Evolutionary conservation across 305 asterid genomes (phyloP), one percentile per base, ranked within the genome.

Genomic region (Fraxinus velutina): DNA sequence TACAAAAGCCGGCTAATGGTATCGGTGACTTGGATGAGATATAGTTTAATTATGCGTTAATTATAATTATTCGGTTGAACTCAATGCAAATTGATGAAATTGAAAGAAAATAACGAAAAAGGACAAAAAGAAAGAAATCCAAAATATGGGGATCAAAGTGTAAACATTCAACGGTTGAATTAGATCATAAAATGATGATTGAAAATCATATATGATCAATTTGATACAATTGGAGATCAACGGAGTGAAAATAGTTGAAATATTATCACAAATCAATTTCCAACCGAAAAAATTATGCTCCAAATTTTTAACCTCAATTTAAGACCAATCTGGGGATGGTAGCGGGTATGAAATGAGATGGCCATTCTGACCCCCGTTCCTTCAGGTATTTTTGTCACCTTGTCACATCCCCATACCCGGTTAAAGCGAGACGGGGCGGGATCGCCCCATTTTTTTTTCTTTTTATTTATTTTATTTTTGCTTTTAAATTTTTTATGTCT

Each of bases 321-420:
- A 3, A 13, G 57, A 44, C 19, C n/a, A 87, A 88, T 84, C 92
- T 94, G 55, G 83, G 87, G 12, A 92, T 36, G 42, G 10, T 8
- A 36, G 50, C 0, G 32, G 0, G 50, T 39, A 36, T 36, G 42
- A 36, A 8, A 6, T 8, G 10, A 8, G 10, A 6, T 9, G 50
- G 50, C 2, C 3, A 39, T 39, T 39, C 2, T 3, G 15, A 39
- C 4, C 50, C 10, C 2, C 42, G 42, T 36, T 8, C 10, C 10
- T 8, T 36, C 10, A 6, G 10, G 2, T 36, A 36, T 36, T 36
- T 36, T 36, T 39, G 4, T 9, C 13, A 39, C 50, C 10, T 39
- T 39, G 0, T 39, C 50, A 1, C 15, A 39, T 39, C 0, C 3
- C 2, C 50, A 39, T 39, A 39, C 3, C 15, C 15, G 0, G 3